phyloP scores from a whole-genome alignment of 2,329 filamentous ascomycete genomes.

The Fusarium subglutinans region DNA sequence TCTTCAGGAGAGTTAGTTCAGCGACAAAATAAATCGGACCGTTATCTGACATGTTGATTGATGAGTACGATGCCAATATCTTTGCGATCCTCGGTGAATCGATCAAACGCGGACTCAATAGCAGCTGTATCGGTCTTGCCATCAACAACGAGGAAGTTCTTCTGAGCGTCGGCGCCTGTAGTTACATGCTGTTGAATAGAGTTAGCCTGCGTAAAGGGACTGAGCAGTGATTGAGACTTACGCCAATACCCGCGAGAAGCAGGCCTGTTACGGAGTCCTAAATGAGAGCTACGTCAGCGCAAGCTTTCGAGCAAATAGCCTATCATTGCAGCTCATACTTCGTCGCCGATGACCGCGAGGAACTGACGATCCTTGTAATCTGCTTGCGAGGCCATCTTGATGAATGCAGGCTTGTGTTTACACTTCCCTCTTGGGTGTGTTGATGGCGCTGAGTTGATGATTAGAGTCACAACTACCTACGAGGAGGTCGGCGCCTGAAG shows the following conservation, averaged over 20 bases:
- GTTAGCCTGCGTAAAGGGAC: not conserved
- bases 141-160: slow-evolving; percentile 98
- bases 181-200: slow-evolving; percentile 78
- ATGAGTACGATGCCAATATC: slow-evolving; percentile 97
- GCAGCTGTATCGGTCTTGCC: slow-evolving; percentile 86
- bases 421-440: slow-evolving; percentile 21
- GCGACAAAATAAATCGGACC: not conserved
- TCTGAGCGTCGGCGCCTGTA: slow-evolving; percentile 84
- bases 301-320: slow-evolving; percentile 5
- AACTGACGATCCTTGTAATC: slow-evolving; percentile 90
- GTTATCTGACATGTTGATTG: slow-evolving; percentile 85
- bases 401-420: slow-evolving; percentile 7
- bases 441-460: slow-evolving; percentile 27
- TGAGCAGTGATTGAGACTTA: slow-evolving; percentile 54
- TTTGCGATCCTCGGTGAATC: slow-evolving; percentile 88
- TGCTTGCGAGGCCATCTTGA: slow-evolving; percentile 60
- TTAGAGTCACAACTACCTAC: slow-evolving; percentile 2
- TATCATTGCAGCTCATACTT: slow-evolving; percentile 64
- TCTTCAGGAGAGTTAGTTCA: slow-evolving; percentile 61
- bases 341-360: slow-evolving; percentile 96
- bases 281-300: slow-evolving; percentile 41
- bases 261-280: slow-evolving; percentile 97
- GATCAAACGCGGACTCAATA: slow-evolving; percentile 90
- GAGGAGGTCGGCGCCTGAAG: slow-evolving; percentile 37
- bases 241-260: slow-evolving; percentile 93